Conservation (phyloP, 2,329 filamentous ascomycete species). For the Thelonectria rubi region DNA sequence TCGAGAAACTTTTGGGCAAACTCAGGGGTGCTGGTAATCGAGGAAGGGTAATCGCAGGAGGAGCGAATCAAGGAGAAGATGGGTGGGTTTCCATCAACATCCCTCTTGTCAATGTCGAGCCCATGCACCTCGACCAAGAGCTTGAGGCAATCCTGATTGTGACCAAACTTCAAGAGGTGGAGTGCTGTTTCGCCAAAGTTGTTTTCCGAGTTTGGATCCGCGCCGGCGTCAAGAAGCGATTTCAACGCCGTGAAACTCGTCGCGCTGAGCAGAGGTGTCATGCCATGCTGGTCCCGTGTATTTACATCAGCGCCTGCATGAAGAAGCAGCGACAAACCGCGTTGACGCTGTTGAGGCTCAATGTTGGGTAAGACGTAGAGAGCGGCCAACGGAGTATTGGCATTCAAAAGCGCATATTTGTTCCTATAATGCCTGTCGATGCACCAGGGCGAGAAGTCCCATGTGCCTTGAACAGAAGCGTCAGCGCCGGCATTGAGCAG, state of each 20-base stretch:
- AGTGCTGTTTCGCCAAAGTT: neutral
- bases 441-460: too few species aligned
- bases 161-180: neutral
- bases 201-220: slow-evolving; percentile 3
- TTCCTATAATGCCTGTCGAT: too few species aligned
- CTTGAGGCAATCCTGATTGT: neutral
- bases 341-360: neutral
- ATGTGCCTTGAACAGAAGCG: neutral
- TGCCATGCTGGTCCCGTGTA: neutral
- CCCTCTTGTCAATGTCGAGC: slow-evolving; percentile 6
- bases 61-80: neutral
- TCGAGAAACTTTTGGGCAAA: slow-evolving; percentile 5
- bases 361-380: neutral
- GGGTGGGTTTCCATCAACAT: neutral
- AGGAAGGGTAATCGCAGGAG: neutral
- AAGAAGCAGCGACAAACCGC: slow-evolving; percentile 3
- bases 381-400: neutral
- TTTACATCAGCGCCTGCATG: slow-evolving; percentile 12
- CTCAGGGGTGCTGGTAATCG: neutral
- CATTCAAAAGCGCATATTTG: too few species aligned
- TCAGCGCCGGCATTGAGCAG: slow-evolving; percentile 5
- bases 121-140: neutral
- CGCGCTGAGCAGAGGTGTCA: slow-evolving; percentile 3
- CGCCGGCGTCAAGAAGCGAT: slow-evolving; percentile 10
- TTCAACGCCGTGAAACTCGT: neutral